Base-by-base conservation (phyloP, 1,284 basidiomycete genomes). In the Ustanciosporium gigantosporum region DNA sequence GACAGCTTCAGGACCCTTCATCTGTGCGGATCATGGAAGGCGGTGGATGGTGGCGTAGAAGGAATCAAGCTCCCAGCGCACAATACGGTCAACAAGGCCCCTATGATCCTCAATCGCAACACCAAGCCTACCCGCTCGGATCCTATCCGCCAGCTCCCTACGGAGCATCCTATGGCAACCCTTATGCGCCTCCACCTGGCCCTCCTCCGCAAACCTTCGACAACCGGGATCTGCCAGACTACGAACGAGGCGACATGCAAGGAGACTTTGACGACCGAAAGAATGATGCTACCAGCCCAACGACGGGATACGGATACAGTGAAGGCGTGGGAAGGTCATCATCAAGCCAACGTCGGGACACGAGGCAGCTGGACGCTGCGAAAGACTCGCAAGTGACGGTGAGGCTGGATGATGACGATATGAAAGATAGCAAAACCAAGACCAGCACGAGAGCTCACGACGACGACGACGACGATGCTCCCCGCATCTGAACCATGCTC, bases 1-100 rank as follows among this genome's bases (percentile, higher is more conserved):
- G 66, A 2, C 66, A 73, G 43, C 41, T 73, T 19, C 48, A 38
- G 17, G 59, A 73, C 34, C 70, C 70, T 4, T 25, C 37, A 31
- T 56, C 47, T 21, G 65, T 67, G 2, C 49, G 70, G 13, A 46
- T 50, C 17, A 32, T 46, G 31, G 38, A 50, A 31, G 42, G 46
- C 39, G 20, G 47, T 19, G 44, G 46, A 14, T 53, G 61, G 50
- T 55, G 49, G 49, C 46, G 55, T 25, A 46, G 41, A 37, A 38
- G 39, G 23, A 47, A 55, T 25, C 48, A 47, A 32, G 45, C 55
- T 16, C 55, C 55, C n/a, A 65, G 60, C 31, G 49, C 55, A 2
- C 53, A 50, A 35, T 65, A 50, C 24, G 46, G 25, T 21, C 35
- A 42, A 16, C 39, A 38, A 6, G 50, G 36, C 3, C 61, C 61